A percentile compares a stretch with the other conserved stretches of the same genome.
Conservation (phyloP, 2,329 filamentous ascomycete species). For the Fusarium miscanthi region DNA sequence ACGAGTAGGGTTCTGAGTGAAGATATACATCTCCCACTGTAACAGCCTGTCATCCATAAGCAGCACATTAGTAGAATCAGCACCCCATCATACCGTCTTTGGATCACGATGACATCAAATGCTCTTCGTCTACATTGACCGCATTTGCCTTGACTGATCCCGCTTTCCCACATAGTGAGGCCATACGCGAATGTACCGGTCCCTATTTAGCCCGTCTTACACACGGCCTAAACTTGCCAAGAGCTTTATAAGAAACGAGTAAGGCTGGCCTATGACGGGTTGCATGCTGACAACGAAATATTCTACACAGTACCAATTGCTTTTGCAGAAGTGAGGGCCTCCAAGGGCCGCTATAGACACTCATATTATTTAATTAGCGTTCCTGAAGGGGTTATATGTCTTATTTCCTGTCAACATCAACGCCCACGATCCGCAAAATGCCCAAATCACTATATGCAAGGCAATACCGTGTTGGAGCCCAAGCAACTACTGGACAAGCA, state of each 20-base stretch:
- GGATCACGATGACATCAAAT: neutral
- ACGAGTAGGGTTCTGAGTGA: neutral
- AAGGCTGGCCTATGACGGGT: neutral
- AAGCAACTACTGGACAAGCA: constrained; percentile 74
- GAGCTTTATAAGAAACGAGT: neutral
- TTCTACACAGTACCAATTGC: neutral
- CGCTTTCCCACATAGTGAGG: neutral
- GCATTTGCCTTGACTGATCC: constrained; percentile 3
- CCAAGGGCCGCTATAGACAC: neutral
- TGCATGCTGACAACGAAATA: neutral
- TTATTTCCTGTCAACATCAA: constrained; percentile 60
- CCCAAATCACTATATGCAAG: constrained; percentile 79
- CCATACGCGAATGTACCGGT: constrained; percentile 16
- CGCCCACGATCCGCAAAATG: constrained; percentile 74
- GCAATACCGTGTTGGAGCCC: constrained; percentile 80
- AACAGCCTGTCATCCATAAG: neutral
- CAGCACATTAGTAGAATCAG: neutral
- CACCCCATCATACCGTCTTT: too few species aligned
- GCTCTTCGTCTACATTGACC: neutral
- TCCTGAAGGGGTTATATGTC: neutral
- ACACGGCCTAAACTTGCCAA: constrained; percentile 5
- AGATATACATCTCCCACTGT: neutral
- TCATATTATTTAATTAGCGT: neutral
- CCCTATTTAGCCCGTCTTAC: constrained; percentile 43
- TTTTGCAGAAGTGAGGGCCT: neutral